Percentiles rank a stretch among this genome's conserved stretches.
phyloP scores from a whole-genome alignment of 768 basidiomycete genomes.

The Auricularia cornea region DNA sequence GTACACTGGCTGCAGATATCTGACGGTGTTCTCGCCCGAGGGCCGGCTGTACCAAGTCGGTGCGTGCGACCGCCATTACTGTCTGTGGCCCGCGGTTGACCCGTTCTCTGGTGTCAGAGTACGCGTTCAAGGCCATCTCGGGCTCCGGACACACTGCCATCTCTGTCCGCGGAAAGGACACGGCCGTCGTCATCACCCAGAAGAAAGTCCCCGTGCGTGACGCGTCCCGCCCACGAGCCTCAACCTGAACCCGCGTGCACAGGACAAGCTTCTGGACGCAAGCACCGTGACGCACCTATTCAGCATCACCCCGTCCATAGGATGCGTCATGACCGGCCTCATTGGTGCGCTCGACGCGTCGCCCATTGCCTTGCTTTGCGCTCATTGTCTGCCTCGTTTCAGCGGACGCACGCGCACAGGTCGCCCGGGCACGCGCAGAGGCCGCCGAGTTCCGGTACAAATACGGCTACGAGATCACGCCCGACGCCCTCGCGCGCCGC shows the following conservation, averaged over 20 bases:
- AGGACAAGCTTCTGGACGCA: slow-evolving; percentile 98
- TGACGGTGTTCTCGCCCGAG: slow-evolving; percentile 96
- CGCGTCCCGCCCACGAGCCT: not conserved
- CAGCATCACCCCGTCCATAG: slow-evolving; percentile 92
- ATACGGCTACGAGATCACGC: slow-evolving; percentile 96
- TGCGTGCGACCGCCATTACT: slow-evolving; percentile 36
- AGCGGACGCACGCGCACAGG: slow-evolving; percentile 93
- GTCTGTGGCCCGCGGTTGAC: not conserved
- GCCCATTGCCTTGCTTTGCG: not conserved
- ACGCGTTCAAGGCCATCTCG: slow-evolving; percentile 99
- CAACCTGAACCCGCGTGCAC: not conserved
- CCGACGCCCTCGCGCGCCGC: slow-evolving; percentile 88
- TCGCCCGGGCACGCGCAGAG: slow-evolving; percentile 75
- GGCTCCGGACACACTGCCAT: slow-evolving; percentile 93
- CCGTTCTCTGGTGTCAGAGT: slow-evolving; percentile 46
- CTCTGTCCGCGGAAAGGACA: slow-evolving; percentile 89
- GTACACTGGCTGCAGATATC: slow-evolving; percentile 51
- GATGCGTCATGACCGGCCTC: slow-evolving; percentile 97
- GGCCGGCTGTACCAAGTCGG: slow-evolving; percentile 98
- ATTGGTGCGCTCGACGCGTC: slow-evolving; percentile 49
- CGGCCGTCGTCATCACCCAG: slow-evolving; percentile 92
- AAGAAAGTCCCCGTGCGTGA: slow-evolving; percentile 90
- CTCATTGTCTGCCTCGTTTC: not conserved
- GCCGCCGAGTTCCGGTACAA: slow-evolving; percentile 93
- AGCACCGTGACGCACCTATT: slow-evolving; percentile 91